Percentiles rank a stretch among this genome's conserved stretches.
These are phyloP conservation scores for Myriosclerotinia scirpicola DNA, from an alignment of 2,329 filamentous ascomycete species.

Conservation along the genomic window DNA sequence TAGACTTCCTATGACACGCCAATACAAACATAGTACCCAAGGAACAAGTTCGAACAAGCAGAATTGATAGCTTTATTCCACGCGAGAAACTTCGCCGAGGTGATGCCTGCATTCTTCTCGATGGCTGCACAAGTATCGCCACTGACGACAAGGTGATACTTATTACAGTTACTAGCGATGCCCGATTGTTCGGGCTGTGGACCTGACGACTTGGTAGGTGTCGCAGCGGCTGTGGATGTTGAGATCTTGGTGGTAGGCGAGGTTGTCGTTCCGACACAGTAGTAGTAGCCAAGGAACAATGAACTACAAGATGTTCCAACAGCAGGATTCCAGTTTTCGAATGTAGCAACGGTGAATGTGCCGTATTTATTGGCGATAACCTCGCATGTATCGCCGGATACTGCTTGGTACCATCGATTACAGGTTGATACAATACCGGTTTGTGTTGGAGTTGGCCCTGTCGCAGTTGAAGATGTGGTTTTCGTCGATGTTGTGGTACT, in stretches of 20 bases:
- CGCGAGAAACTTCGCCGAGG: not conserved
- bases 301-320: constrained; percentile 26
- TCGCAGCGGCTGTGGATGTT: constrained; percentile 11
- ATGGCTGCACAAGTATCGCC: constrained; percentile 20
- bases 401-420: constrained; percentile 31
- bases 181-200: constrained; percentile 37
- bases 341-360: constrained; percentile 32
- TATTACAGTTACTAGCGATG: constrained; percentile 35
- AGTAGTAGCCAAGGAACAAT: not conserved
- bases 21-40: constrained; percentile 35
- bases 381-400: not conserved
- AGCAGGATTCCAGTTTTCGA: constrained; percentile 41
- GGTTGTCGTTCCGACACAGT: not conserved
- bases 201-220: constrained; percentile 19
- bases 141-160: constrained; percentile 25
- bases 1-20: not conserved
- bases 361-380: constrained; percentile 6
- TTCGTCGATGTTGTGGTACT: constrained; percentile 19
- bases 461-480: constrained; percentile 17
- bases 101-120: constrained; percentile 10
- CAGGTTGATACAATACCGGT: constrained; percentile 35
- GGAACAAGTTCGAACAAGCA: constrained; percentile 35
- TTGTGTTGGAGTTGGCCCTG: constrained; percentile 37
- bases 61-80: constrained; percentile 1
- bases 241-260: not conserved